Evolutionary conservation across 2,329 filamentous ascomycete genomes (phyloP).

Genomic region (Neofusicoccum sp.): DNA sequence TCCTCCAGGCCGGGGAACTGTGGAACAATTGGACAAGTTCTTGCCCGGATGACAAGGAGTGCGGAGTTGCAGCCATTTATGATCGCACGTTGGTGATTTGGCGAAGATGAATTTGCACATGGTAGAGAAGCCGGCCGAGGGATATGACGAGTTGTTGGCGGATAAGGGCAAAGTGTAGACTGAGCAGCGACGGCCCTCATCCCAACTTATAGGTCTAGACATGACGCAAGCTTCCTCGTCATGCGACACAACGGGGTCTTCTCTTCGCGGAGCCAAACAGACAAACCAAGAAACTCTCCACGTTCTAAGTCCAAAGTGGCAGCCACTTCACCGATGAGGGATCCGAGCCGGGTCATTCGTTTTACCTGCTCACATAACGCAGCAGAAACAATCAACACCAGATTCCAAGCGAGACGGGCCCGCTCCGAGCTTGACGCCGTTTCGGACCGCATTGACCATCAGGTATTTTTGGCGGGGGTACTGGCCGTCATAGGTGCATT

Average conservation of each 20-base stretch:
- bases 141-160: too few species aligned
- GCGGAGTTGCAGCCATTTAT: constrained; percentile 49
- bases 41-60: constrained; percentile 42
- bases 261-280: too few species aligned
- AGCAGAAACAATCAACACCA: background rate
- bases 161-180: too few species aligned
- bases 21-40: constrained; percentile 43
- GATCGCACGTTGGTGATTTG: constrained; percentile 46
- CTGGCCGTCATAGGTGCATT: background rate
- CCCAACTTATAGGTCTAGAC: too few species aligned
- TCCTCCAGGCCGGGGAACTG: constrained; percentile 21
- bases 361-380: background rate
- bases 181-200: background rate
- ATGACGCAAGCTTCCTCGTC: too few species aligned
- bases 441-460: background rate
- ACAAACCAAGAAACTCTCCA: too few species aligned
- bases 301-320: too few species aligned
- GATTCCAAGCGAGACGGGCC: constrained; percentile 1
- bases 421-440: constrained; percentile 2
- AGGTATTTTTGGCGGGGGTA: background rate
- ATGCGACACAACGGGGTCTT: too few species aligned
- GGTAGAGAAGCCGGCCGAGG: background rate
- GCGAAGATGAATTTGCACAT: constrained; percentile 51
- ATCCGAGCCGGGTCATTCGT: too few species aligned
- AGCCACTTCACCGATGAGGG: too few species aligned